These are phyloP conservation scores for Blastobotrys persicus DNA, from an alignment of 1,139 yeast genomes.

Conservation along the genomic window DNA sequence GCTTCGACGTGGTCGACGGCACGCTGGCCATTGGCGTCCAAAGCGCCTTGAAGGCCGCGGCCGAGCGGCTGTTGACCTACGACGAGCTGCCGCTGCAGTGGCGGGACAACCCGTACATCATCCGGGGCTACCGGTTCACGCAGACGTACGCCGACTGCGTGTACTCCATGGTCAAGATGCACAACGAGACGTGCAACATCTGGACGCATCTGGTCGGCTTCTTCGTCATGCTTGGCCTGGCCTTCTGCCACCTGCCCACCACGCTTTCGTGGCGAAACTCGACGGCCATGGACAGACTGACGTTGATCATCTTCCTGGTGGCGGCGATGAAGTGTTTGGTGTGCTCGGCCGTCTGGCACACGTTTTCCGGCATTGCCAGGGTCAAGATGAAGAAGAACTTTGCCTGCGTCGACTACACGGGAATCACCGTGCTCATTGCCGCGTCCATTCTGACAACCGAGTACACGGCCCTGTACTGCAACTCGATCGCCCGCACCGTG, in stretches of 20 bases:
- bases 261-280: slow-evolving; percentile 42
- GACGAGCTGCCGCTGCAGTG: slow-evolving; percentile 89
- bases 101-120: slow-evolving; percentile 87
- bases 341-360: slow-evolving; percentile 88
- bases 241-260: slow-evolving; percentile 60
- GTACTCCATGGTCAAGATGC: slow-evolving; percentile 57
- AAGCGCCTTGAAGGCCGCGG: slow-evolving; percentile 46
- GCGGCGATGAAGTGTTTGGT: slow-evolving; percentile 76
- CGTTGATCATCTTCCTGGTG: slow-evolving; percentile 60
- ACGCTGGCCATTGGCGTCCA: slow-evolving; percentile 31
- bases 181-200: slow-evolving; percentile 88
- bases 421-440: slow-evolving; percentile 84
- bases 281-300: slow-evolving; percentile 48
- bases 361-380: slow-evolving; percentile 76
- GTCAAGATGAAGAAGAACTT: slow-evolving; percentile 63
- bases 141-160: slow-evolving; percentile 60
- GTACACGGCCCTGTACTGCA: slow-evolving; percentile 69
- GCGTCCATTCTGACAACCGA: slow-evolving; percentile 89
- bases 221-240: slow-evolving; percentile 53
- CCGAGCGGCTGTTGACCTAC: slow-evolving; percentile 61
- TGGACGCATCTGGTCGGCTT: slow-evolving; percentile 89
- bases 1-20: slow-evolving; percentile 20
- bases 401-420: slow-evolving; percentile 95
- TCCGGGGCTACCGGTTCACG: slow-evolving; percentile 82
- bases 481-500: slow-evolving; percentile 47